Evolutionary conservation across 345 rosid species (phyloP), one percentile per base, ranked within the genome.

Genomic region (Citrus reticulata): DNA sequence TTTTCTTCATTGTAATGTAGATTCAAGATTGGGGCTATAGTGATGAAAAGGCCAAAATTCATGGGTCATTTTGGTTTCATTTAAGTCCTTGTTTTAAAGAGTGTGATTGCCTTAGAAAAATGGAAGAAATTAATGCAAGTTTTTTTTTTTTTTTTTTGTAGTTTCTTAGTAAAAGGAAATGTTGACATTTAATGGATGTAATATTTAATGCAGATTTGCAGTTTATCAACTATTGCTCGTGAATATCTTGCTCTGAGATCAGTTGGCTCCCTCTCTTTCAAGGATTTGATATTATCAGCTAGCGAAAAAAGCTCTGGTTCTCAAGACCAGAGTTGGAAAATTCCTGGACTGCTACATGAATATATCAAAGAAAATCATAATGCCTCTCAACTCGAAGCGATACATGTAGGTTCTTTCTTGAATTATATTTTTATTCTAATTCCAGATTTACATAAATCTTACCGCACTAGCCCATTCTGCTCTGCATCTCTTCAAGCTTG

Each of bases 171-270:
- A 20, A 16, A 32, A 25, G 8, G 9, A 7, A 32, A 65, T 65
- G 4, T 30, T 42, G 22, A 67, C 10, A 34, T 63, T 24, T 75
- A 77, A 81, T 46, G 69, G 70, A 73, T 79, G 72, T 75, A 22
- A 62, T 72, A 69, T 84, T 73, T 79, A 49, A 22, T 89, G 86
- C 84, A 95, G 99, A 82, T 93, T 74, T 92, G 99, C 90, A 85
- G 97, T 83, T 87, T 95, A 73, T 95, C 99, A 73, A 95, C 99
- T 49, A 94, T 94, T 81, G 84, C 85, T 63, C 98, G 97, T 83
- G 98, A 95, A 88, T 95, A 95, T 81, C 70, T 84, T 76, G 99
- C 97, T 77, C 77, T 95, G 61, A 82, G 92, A 81, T 91, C 95
- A 65, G 83, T 95, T 68, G 82, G 90, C 70, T 90, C 92, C 46